Percentiles rank a stretch among this genome's conserved stretches.
phyloP scores from a whole-genome alignment of 2,329 filamentous ascomycete species.

The Exophiala sp. region DNA sequence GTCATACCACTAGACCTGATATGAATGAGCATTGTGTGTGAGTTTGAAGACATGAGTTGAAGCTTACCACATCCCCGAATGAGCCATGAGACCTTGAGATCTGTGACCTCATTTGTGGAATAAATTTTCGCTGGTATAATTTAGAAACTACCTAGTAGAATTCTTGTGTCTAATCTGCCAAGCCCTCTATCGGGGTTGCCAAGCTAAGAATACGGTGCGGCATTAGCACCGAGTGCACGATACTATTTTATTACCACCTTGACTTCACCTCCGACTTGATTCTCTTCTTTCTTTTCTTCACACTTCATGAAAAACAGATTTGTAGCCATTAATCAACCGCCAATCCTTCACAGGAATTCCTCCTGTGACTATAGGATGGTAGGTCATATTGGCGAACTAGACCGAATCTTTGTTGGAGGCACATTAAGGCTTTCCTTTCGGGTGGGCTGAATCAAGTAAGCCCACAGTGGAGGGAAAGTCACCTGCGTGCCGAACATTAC shows the following conservation, averaged over 20 bases:
- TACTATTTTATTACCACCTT: too few relatives aligned
- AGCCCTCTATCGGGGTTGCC: too few relatives aligned
- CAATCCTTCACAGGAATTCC: slow-evolving; percentile 11
- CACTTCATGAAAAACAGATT: slow-evolving; percentile 26
- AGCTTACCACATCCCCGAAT: not conserved
- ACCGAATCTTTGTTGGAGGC: slow-evolving; percentile 20
- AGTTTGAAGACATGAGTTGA: too few relatives aligned
- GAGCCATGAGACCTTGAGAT: not conserved
- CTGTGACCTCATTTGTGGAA: not conserved
- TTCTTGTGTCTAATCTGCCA: too few relatives aligned
- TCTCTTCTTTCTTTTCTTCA: slow-evolving; percentile 15
- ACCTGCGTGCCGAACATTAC: slow-evolving; percentile 28
- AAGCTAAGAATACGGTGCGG: too few relatives aligned
- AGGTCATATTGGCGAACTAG: slow-evolving; percentile 30
- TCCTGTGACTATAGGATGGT: slow-evolving; percentile 23
- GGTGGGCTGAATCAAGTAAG: slow-evolving; percentile 1
- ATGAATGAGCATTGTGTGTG: too few relatives aligned
- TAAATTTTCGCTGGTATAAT: not conserved
- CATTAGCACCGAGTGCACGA: too few relatives aligned
- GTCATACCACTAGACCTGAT: not conserved
- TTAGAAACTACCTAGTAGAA: too few relatives aligned
- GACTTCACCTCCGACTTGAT: slow-evolving; percentile 3
- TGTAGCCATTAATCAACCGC: slow-evolving; percentile 29
- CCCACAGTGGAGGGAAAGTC: slow-evolving; percentile 25
- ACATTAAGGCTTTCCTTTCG: slow-evolving; percentile 26